These are phyloP conservation scores for Saturnispora silvae DNA, from an alignment of 805 yeast species.

Conservation along the genomic window DNA sequence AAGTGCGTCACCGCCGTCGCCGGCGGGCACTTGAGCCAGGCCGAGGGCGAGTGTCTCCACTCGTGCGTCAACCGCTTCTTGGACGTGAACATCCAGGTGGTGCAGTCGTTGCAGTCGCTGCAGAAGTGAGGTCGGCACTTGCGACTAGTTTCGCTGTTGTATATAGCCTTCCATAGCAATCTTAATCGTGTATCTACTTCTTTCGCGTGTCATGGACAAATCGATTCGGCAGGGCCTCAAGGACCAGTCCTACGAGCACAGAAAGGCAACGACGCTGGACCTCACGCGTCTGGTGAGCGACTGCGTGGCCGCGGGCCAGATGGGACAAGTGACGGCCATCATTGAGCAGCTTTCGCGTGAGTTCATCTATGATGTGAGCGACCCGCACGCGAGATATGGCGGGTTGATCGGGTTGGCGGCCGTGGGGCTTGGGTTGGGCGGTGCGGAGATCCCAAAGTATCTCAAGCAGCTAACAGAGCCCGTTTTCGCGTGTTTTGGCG, in stretches of 20 bases:
- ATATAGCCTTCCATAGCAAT: no score
- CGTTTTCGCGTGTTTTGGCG: constrained; percentile 89
- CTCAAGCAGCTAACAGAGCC: constrained; percentile 84
- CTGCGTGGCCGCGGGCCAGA: constrained; percentile 46
- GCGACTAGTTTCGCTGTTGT: no score
- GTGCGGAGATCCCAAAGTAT: constrained; percentile 70
- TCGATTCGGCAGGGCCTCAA: constrained; percentile 55
- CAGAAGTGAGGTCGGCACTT: no score
- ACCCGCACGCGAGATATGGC: constrained; percentile 86
- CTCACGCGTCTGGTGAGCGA: constrained; percentile 70
- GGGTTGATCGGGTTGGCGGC: constrained; percentile 95
- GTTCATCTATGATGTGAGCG: constrained; percentile 73
- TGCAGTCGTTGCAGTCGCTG: constrained; percentile 33
- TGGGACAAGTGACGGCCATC: constrained; percentile 44
- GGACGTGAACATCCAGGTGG: constrained; percentile 80
- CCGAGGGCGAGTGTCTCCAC: constrained; percentile 63
- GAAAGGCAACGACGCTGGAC: constrained; percentile 69
- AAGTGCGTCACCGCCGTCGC: constrained; percentile 54
- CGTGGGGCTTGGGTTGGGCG: constrained; percentile 86
- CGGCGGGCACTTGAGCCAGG: constrained; percentile 37
- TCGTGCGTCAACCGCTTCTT: constrained; percentile 80
- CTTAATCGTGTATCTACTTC: no score
- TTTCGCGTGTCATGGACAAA: constrained; percentile 24
- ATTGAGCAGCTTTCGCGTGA: constrained; percentile 70
- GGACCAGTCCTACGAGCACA: constrained; percentile 67